Evolutionary conservation across 139 green algal species (phyloP).

Genomic region (Chlamydomonas sphaeroides): DNA sequence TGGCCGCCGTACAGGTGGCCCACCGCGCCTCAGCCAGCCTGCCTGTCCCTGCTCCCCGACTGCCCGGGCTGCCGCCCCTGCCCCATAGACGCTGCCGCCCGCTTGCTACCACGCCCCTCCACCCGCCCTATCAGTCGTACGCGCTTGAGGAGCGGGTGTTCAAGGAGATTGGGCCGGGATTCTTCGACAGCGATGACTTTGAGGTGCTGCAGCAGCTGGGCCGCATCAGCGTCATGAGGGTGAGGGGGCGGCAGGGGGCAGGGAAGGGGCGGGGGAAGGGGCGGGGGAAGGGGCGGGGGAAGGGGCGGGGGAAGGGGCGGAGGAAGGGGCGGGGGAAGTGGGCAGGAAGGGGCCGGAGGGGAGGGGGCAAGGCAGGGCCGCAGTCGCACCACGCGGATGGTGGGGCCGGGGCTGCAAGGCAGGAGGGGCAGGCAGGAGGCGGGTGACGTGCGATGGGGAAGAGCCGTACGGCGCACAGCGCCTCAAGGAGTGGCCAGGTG

Average conservation of each 20-base stretch:
- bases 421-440: not conserved
- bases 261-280: not conserved
- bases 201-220: constrained; percentile 75
- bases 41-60: no score
- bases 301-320: no score
- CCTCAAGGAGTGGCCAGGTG: no score
- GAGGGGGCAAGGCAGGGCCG: not conserved
- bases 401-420: no score
- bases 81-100: no score
- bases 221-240: constrained; percentile 69
- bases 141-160: constrained; percentile 49
- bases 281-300: not conserved
- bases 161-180: constrained; percentile 60
- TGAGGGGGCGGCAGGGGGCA: not conserved
- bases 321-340: not conserved
- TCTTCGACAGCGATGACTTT: constrained; percentile 72
- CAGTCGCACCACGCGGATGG: no score
- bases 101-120: no score
- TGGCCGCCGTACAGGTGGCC: no score
- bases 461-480: no score
- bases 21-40: no score
- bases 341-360: not conserved
- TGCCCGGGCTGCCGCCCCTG: no score
- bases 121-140: not conserved
- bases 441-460: no score